Percentiles rank a stretch among this genome's conserved stretches.
These are phyloP conservation scores for Peniophora sp. DNA, from an alignment of 1,284 basidiomycete species.

Conservation along the genomic window DNA sequence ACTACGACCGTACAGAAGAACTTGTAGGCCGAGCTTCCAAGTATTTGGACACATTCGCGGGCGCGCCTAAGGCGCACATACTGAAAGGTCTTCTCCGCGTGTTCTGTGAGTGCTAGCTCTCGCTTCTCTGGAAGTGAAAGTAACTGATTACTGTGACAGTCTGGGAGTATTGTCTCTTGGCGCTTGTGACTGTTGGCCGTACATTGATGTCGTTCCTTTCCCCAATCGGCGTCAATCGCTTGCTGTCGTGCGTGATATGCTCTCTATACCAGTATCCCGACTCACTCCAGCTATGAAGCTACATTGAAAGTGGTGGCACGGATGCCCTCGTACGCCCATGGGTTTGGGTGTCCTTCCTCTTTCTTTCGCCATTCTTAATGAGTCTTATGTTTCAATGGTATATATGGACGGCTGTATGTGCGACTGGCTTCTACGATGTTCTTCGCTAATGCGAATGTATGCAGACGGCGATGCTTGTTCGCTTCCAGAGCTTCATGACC, in stretches of 20 bases:
- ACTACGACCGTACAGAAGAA: constrained; percentile 33
- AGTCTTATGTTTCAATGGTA: constrained; percentile 32
- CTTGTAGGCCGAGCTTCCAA: constrained; percentile 26
- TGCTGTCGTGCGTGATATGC: constrained; percentile 22
- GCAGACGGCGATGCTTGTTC: constrained; percentile 40
- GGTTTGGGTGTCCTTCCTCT: constrained; percentile 60
- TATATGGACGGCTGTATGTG: constrained; percentile 18
- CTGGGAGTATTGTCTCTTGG: constrained; percentile 13
- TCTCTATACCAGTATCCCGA: neutral
- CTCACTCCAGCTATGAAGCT: constrained; percentile 17
- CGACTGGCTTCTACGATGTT: neutral
- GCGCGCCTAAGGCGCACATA: constrained; percentile 14
- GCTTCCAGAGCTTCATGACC: constrained; percentile 55
- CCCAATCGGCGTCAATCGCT: constrained; percentile 36
- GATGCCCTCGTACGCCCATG: constrained; percentile 31
- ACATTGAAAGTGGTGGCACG: constrained; percentile 32
- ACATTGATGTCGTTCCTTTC: constrained; percentile 24
- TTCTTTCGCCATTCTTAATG: constrained; percentile 43
- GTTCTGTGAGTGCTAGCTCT: constrained; percentile 11
- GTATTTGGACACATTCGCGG: constrained; percentile 18
- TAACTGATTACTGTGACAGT: neutral
- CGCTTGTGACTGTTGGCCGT: constrained; percentile 9
- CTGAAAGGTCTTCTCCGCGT: constrained; percentile 21
- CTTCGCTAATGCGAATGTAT: neutral
- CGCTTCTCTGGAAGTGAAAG: neutral